Base-by-base conservation (phyloP, 352 stramenopile genomes). In the Pythium coloratum region DNA sequence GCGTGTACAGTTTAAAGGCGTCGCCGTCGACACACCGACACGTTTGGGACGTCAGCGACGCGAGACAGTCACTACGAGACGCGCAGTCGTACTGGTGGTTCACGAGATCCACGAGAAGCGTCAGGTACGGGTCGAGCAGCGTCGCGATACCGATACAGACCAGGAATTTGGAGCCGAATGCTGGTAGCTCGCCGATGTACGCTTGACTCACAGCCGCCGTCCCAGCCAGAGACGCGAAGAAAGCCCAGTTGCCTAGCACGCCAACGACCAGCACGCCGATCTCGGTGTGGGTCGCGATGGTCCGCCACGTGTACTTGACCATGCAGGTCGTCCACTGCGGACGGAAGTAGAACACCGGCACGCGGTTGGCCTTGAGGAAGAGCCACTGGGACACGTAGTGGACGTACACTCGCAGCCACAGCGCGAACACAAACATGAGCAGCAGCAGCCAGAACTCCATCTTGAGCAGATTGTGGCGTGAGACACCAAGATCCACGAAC, bases 311-410 rank as follows among this genome's bases (percentile, higher is more conserved):
- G 81, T 97, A 97, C 66, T 97, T 97, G 68, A 96, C 75, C 24
- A 90, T 60, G 40, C 90, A 86, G n/a, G 77, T 87, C 4, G 76
- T 79, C 70, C 82, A 82, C 18, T 76, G 70, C 32, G 85, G 82
- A 50, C 76, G 66, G 46, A 96, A 91, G 46, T 86, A 77, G 67
- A 92, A 97, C n/a, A 97, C 87, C 6, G 88, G 78, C 9, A 95
- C 76, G 36, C 81, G 78, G 32, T 78, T 64, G 8, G 72, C 71
- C 38, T 81, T 78, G 36, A 97, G 70, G 55, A 91, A 94, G 7
- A 96, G 28, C 80, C 83, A 97, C 76, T 97, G 90, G 5, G 70
- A 77, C n/a, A 96, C 26, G 69, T 94, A 97, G 67, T 97, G 91
- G 24, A 96, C 71, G 71, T 96, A 97, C 47, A 97, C 55, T 13